These are phyloP conservation scores for Penicillium sp. DNA, from an alignment of 2,329 filamentous ascomycete species.

Conservation along the genomic window DNA sequence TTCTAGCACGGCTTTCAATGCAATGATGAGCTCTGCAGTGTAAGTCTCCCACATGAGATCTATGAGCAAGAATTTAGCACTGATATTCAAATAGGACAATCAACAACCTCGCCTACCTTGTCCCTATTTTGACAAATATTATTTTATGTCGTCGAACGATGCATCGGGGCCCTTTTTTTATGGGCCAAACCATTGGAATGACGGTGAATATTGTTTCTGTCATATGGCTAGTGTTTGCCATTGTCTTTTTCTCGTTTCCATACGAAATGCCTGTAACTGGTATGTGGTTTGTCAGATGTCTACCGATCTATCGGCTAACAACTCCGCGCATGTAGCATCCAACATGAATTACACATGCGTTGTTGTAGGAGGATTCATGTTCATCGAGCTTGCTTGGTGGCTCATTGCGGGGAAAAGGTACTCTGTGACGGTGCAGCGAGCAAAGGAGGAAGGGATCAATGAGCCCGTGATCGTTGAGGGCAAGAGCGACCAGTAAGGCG, in stretches of 20 bases:
- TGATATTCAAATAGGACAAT: constrained; percentile 37
- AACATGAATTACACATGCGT: constrained; percentile 55
- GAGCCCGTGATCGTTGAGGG: background rate
- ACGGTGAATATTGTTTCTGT: constrained; percentile 48
- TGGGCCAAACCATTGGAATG: constrained; percentile 43
- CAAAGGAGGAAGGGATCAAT: constrained; percentile 56
- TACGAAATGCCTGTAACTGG: constrained; percentile 38
- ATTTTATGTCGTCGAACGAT: constrained; percentile 46
- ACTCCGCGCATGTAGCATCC: constrained; percentile 9
- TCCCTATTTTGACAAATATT: constrained; percentile 50
- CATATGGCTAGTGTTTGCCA: constrained; percentile 50
- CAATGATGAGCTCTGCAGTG: constrained; percentile 38
- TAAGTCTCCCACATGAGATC: background rate
- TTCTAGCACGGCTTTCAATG: constrained; percentile 65
- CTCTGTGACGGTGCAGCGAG: constrained; percentile 40
- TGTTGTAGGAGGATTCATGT: constrained; percentile 44
- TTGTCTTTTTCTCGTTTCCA: constrained; percentile 52
- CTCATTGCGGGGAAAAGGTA: constrained; percentile 43
- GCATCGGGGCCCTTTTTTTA: constrained; percentile 46
- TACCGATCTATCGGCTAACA: background rate
- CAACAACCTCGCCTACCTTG: constrained; percentile 48
- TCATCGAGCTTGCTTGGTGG: constrained; percentile 46
- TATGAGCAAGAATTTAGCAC: background rate
- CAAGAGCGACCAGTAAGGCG: background rate
- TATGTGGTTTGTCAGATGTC: constrained; percentile 1